phyloP scores from a whole-genome alignment of 2,329 filamentous ascomycete genomes.

The Zasmidium cellare region DNA sequence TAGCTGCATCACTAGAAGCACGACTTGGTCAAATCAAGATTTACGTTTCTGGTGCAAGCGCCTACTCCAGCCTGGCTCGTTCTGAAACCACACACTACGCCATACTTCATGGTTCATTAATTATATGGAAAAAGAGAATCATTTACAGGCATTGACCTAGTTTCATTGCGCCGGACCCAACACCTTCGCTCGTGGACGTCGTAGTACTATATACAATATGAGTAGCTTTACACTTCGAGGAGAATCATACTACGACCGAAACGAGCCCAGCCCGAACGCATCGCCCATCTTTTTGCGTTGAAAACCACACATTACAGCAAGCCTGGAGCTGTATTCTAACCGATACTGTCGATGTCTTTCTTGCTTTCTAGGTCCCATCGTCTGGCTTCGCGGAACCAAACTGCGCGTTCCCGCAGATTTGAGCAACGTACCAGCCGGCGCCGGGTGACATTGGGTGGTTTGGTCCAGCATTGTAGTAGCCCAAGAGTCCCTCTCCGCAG shows the following conservation, averaged over 20 bases:
- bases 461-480: conserved; percentile 31
- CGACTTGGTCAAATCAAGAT: too few relatives aligned
- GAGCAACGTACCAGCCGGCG: conserved; percentile 29
- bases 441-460: conserved; percentile 33
- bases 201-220: conserved; percentile 3
- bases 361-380: conserved; percentile 31
- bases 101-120: background rate
- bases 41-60: too few relatives aligned
- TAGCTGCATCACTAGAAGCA: too few relatives aligned
- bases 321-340: background rate
- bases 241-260: background rate
- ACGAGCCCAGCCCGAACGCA: background rate
- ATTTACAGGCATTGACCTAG: background rate
- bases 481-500: conserved; percentile 30
- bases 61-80: too few relatives aligned
- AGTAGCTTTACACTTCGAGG: background rate
- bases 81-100: background rate
- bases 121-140: too few relatives aligned
- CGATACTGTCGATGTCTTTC: background rate
- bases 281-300: background rate
- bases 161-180: background rate
- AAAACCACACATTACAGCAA: background rate
- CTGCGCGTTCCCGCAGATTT: conserved; percentile 30
- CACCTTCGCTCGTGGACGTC: conserved; percentile 5
- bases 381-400: conserved; percentile 30